Conservation (phyloP, 352 stramenopile species). For the Blastocystis hominis region DNA sequence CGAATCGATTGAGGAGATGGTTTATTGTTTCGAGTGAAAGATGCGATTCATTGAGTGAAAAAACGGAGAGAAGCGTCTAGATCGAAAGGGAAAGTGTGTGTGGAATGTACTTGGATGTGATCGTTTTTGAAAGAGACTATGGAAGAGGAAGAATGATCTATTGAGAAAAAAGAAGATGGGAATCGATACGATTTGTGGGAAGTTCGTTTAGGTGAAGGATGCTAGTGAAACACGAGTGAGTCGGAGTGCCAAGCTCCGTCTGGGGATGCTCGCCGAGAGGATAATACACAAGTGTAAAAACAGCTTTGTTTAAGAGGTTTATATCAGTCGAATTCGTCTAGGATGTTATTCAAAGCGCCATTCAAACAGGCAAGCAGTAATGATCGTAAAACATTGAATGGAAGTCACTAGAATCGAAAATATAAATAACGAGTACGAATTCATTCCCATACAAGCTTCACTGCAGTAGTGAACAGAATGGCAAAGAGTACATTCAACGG, state of each 20-base stretch:
- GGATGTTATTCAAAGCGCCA: too few species aligned
- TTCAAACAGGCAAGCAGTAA: too few species aligned
- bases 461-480: neutral
- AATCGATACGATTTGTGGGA: neutral
- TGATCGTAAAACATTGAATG: neutral
- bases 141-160: neutral
- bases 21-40: neutral
- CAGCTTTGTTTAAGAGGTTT: too few species aligned
- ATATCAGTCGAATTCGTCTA: too few species aligned
- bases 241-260: too few species aligned
- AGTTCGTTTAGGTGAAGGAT: neutral
- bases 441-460: neutral
- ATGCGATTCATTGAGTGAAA: neutral
- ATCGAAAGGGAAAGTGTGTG: neutral
- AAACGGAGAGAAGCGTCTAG: neutral
- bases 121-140: neutral
- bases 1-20: neutral
- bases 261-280: too few species aligned
- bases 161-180: neutral
- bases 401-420: neutral
- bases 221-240: too few species aligned
- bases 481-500: neutral
- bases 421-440: neutral
- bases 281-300: too few species aligned
- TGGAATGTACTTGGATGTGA: neutral